Percentiles rank a stretch among this genome's conserved stretches.
These are phyloP conservation scores for Fragaria nilgerrensis DNA, from an alignment of 306 rosid genomes.

Conservation along the genomic window DNA sequence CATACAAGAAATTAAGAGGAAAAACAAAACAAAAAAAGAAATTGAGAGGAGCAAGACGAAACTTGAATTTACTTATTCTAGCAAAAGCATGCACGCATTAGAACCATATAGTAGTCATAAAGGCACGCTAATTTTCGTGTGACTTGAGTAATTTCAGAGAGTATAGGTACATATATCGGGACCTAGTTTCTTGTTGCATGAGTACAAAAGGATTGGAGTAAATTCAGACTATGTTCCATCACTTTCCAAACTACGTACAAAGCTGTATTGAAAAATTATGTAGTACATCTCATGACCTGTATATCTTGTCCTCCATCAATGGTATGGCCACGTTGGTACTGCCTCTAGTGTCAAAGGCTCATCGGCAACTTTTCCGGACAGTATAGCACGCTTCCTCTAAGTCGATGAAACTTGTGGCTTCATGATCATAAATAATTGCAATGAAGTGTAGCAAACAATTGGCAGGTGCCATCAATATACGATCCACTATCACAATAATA, in stretches of 20 bases:
- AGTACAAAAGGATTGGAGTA: neutral
- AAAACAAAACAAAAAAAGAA: no score
- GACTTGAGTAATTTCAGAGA: no score
- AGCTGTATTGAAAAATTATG: neutral
- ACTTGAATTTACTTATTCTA: no score
- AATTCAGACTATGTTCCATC: neutral
- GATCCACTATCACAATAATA: neutral
- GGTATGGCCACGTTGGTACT: neutral
- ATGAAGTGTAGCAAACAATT: constrained; percentile 4
- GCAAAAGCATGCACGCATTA: no score
- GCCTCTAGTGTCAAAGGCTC: neutral
- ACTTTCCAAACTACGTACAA: neutral
- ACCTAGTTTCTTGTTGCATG: neutral
- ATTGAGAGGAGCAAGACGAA: no score
- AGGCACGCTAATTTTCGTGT: no score
- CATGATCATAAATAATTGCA: neutral
- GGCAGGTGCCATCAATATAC: neutral
- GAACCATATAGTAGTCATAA: no score
- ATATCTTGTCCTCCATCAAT: neutral
- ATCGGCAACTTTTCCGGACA: neutral
- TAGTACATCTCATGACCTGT: neutral
- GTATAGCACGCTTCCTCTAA: neutral
- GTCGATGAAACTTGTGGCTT: neutral
- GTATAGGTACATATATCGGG: no score
- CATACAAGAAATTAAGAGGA: no score